Evolutionary conservation across 2,329 filamentous ascomycete species (phyloP), one percentile per base, ranked within the genome.

Genomic region (Talaromyces verruculosus): DNA sequence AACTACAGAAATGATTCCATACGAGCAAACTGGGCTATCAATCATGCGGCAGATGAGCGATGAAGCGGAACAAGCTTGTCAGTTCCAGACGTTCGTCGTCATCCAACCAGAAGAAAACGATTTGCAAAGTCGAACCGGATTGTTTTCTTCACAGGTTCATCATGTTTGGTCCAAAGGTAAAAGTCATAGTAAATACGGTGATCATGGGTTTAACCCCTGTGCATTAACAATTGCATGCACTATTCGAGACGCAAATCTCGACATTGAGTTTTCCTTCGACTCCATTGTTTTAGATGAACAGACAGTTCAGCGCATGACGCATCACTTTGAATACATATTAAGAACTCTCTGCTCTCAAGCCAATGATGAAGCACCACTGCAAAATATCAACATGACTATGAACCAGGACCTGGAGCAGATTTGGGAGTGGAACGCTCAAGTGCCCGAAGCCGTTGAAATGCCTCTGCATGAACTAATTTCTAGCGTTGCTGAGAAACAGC

Each of bases 1-100:
- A 63, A 83, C 81, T 0, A 78, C 84, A 0, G 75, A 79, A 5
- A 81, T 84, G 63, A 86, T 88, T 2, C 83, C 85, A 0, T 84
- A 87, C 69, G 85, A 89, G 75, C 87, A 90, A 71, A 80, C 84
- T 1, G 80, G 79, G 3, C 53, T 82, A 13, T 77, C 78, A 59
- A 74, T 78, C 51, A 82, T 82, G 66, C 83, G 85, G 28, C 76
- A 79, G n/a, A 72, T 86, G 13, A 84, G 83, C 68, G 74, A 80
- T 1, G 75, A 80, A 61, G 71, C 75, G 3, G 73, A 73, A 22
- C 66, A 71, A 10, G 78, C 78, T 19, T 81, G 78, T 66, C 70
- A 77, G 10, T 79, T 81, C 66, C 75, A 79, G 53, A 80, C 72
- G 51, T 70, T 79, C 33, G 70, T 81, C 1, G 74, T 74, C 2